Conservation (phyloP, 768 basidiomycete genomes). For the Suillus luteus region DNA sequence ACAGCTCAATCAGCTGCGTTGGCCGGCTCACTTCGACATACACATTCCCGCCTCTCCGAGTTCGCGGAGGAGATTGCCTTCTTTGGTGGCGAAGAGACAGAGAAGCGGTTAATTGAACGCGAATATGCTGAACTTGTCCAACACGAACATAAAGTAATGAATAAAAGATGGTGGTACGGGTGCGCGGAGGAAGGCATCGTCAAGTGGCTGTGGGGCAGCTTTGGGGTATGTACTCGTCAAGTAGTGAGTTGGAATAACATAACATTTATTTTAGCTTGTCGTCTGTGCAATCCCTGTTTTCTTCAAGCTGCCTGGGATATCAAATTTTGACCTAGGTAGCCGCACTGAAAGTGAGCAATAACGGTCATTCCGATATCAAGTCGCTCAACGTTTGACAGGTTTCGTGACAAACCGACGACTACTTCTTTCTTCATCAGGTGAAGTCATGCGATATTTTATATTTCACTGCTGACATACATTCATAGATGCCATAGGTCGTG, state of each 20-base stretch:
- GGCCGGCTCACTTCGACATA: slow-evolving; percentile 86
- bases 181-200: slow-evolving; percentile 94
- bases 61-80: slow-evolving; percentile 89
- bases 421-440: slow-evolving; percentile 82
- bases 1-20: slow-evolving; percentile 87
- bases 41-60: slow-evolving; percentile 89
- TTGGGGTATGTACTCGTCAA: slow-evolving; percentile 63
- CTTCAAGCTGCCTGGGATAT: slow-evolving; percentile 76
- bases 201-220: slow-evolving; percentile 96
- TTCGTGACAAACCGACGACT: slow-evolving; percentile 96
- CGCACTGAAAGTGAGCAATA: slow-evolving; percentile 77
- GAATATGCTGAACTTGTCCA: slow-evolving; percentile 83
- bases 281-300: slow-evolving; percentile 95
- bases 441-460: slow-evolving; percentile 17
- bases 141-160: slow-evolving; percentile 81
- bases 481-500: slow-evolving; percentile 87
- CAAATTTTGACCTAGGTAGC: slow-evolving; percentile 70
- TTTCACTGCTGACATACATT: slow-evolving; percentile 6
- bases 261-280: slow-evolving; percentile 52
- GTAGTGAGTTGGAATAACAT: not conserved
- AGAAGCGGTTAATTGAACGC: slow-evolving; percentile 89
- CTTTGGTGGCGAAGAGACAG: slow-evolving; percentile 84
- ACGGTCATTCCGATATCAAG: not conserved
- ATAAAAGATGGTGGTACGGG: slow-evolving; percentile 85
- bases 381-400: slow-evolving; percentile 44